Evolutionary conservation across 352 stramenopile species (phyloP), one percentile per base, ranked within the genome.

Genomic region (Thalassiosira livingstoniorum): DNA sequence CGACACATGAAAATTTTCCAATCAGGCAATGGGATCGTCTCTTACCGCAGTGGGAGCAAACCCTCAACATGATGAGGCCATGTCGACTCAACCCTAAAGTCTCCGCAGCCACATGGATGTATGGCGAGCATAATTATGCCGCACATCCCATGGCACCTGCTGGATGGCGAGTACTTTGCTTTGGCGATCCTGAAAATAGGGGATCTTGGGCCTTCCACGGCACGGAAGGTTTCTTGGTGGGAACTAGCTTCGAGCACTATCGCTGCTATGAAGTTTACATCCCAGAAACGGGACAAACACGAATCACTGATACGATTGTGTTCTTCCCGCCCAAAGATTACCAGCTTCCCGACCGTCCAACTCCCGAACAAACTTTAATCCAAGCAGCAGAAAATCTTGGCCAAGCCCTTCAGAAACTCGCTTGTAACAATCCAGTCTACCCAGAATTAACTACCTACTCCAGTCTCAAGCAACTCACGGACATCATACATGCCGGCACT

Each of bases 11-110:
- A 32, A n/a, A 39, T 2, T 73, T 72, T 27, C 43, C 43, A 29
- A 55, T 65, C 0, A 5, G 18, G 15, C 18, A 72, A 11, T 70
- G 58, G 58, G 54, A 45, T 27, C 15, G 35, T 31, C 18, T 62
- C 0, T 34, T 55, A 2, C 31, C 32, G 34, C 68, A 77, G 13
- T 18, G 18, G 11, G 47, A 45, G 0, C 54, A 58, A 18, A 65
- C 58, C 11, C n/a, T 78, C 0, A 70, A 78, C 32, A 51, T 72
- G 32, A n/a, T 72, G 3, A 2, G 43, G 2, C 61, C 61, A 51
- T 63, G 32, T 32, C 7, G 23, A 25, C 31, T 27, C 29, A 34
- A 27, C 18, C 60, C 60, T 31, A 37, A 10, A 58, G 7, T 58
- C 4, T 29, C 11, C 5, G 47, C 47, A 58, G 4, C 13, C 21